Evolutionary conservation across 1,284 basidiomycete species (phyloP), one percentile per base, ranked within the genome.

Genomic region (Vanrija humicola): DNA sequence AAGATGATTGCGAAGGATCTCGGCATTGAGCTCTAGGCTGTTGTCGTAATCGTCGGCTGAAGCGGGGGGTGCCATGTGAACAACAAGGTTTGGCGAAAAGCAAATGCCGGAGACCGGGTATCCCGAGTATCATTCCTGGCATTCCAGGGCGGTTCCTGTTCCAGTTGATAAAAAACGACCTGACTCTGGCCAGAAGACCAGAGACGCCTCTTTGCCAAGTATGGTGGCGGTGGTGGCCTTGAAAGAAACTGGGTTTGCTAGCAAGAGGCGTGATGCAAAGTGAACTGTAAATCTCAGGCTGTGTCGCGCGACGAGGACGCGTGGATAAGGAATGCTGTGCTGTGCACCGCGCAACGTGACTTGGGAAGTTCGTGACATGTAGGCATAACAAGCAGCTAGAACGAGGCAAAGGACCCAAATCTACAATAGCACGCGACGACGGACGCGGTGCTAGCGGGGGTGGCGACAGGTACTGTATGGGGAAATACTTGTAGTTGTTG

Each of bases 1-100:
- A 73, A 74, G 62, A 76, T 77, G 74, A 75, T 78, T 48, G 72
- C 70, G 5, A 72, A 69, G 63, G 75, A 74, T 55, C 58, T 75
- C 3, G 72, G 69, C 15, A 61, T 75, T 10, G 64, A 65, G 18
- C 44, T 55, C 5, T 61, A 39, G 29, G 5, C 34, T 8, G 28
- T n/a, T 26, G 23, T 38, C 42, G 21, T 19, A 25, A 25, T 28
- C 28, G 28, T 28, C 28, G 28, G 28, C 10, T 28, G 28, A 28
- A 28, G 28, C 28, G 28, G 42, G 21, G 23, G 6, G 42, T 26
- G 44, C 9, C 14, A 21, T 15, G 21, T 43, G 38, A 23, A 38
- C 18, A 8, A 48, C 44, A n/a, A 54, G 48, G 47, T 54, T 34
- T 34, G 34, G 12, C 12, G 9, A 34, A 12, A 34, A 34, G 12